These are phyloP conservation scores for Wickerhamiella pararugosa DNA, from an alignment of 1,139 yeast species.

Conservation along the genomic window DNA sequence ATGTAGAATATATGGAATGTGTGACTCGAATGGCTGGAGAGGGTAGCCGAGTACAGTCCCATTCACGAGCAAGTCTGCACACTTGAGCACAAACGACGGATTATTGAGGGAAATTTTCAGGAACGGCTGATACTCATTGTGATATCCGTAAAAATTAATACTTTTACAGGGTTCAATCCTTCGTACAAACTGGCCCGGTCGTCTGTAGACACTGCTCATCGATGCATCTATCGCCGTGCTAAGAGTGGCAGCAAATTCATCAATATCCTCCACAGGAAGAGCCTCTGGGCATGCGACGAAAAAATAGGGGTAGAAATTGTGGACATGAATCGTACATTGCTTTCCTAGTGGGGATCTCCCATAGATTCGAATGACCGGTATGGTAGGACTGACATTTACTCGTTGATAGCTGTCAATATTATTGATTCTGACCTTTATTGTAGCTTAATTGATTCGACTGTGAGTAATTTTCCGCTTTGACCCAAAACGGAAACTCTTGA, in stretches of 20 bases:
- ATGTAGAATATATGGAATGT: slow-evolving; percentile 62
- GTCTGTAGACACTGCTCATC: slow-evolving; percentile 19
- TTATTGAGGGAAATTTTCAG: slow-evolving; percentile 55
- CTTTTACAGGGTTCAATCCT: slow-evolving; percentile 58
- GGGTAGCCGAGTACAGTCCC: slow-evolving; percentile 29
- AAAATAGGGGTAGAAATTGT: slow-evolving; percentile 72
- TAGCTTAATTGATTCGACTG: slow-evolving; percentile 7
- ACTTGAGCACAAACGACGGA: slow-evolving; percentile 43
- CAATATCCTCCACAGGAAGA: slow-evolving; percentile 14
- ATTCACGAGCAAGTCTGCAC: slow-evolving; percentile 45
- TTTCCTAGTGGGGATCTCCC: slow-evolving; percentile 49
- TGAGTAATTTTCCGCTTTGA: not conserved
- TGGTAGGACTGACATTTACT: slow-evolving; percentile 18
- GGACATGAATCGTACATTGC: slow-evolving; percentile 53
- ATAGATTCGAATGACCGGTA: slow-evolving; percentile 65
- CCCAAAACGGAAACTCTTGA: not conserved
- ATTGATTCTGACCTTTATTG: slow-evolving; percentile 19
- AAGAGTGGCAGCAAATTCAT: slow-evolving; percentile 10
- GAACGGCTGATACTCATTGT: slow-evolving; percentile 45
- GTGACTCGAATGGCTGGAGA: slow-evolving; percentile 55
- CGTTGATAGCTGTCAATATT: slow-evolving; percentile 16
- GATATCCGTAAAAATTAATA: slow-evolving; percentile 72
- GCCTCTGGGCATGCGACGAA: slow-evolving; percentile 34
- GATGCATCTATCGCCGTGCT: slow-evolving; percentile 19
- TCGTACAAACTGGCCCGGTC: slow-evolving; percentile 39